A percentile compares a stretch with the other conserved stretches of the same genome.
phyloP scores from a whole-genome alignment of 2,329 filamentous ascomycete species.

The Pyrenophora tritici-repentis region DNA sequence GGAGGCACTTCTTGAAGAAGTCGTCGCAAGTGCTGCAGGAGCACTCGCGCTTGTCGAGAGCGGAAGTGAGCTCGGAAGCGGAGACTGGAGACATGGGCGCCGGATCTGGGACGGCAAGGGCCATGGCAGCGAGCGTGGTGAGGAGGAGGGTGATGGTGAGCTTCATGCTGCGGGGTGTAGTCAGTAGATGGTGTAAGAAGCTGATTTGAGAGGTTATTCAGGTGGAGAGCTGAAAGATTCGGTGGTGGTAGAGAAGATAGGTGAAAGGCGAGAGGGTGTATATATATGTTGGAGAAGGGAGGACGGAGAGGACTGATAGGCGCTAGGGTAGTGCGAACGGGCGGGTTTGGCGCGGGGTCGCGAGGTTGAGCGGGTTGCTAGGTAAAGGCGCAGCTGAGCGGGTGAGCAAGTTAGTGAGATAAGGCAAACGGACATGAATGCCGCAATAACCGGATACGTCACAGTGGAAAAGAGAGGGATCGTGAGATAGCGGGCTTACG shows the following conservation, averaged over 20 bases:
- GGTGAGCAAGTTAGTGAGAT: too few relatives aligned
- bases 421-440: too few relatives aligned
- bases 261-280: background rate
- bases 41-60: background rate
- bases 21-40: background rate
- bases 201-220: background rate
- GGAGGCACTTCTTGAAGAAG: background rate
- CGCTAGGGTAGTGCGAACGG: background rate
- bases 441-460: too few relatives aligned
- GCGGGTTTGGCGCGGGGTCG: too few relatives aligned
- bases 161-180: background rate
- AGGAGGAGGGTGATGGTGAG: background rate
- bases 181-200: background rate
- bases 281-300: background rate
- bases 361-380: too few relatives aligned
- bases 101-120: background rate
- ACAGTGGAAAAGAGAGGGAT: too few relatives aligned
- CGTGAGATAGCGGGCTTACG: too few relatives aligned
- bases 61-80: background rate
- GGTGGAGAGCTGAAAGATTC: background rate
- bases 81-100: background rate
- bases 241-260: background rate
- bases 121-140: background rate
- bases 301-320: background rate
- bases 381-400: too few relatives aligned